These are phyloP conservation scores for Globisporangium acanthophoron DNA, from an alignment of 352 stramenopile species.

Conservation along the genomic window DNA sequence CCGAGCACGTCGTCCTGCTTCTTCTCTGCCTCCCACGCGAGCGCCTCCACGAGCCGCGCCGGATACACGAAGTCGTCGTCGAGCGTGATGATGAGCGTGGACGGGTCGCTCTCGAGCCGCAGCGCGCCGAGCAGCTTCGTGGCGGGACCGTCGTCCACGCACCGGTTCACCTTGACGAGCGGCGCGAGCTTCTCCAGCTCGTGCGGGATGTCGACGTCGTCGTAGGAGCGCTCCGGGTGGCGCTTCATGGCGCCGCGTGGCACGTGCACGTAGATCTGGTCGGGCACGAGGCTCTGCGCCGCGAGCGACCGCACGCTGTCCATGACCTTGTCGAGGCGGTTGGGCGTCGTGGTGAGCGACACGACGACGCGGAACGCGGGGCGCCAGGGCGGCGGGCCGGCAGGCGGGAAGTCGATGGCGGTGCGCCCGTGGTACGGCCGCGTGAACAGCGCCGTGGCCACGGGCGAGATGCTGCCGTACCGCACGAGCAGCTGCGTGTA, in stretches of 20 bases:
- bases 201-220: conserved; percentile 51
- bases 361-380: conserved; percentile 74
- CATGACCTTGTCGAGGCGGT: conserved; percentile 71
- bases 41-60: conserved; percentile 44
- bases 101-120: conserved; percentile 45
- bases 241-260: conserved; percentile 68
- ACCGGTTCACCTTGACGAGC: conserved; percentile 63
- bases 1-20: conserved; percentile 58
- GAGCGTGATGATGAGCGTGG: conserved; percentile 73
- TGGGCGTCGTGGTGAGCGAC: conserved; percentile 73
- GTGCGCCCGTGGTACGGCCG: conserved; percentile 42
- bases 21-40: conserved; percentile 60
- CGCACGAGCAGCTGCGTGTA: conserved; percentile 64
- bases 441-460: conserved; percentile 62
- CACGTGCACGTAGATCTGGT: conserved; percentile 81
- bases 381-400: conserved; percentile 38
- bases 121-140: conserved; percentile 73
- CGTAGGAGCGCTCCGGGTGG: conserved; percentile 66
- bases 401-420: conserved; percentile 28
- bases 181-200: conserved; percentile 39
- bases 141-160: conserved; percentile 72
- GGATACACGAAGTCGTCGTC: conserved; percentile 85
- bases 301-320: conserved; percentile 59
- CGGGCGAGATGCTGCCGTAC: conserved; percentile 73
- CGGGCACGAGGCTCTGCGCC: conserved; percentile 49